Base-by-base conservation (phyloP, 306 rosid species). In the Corylus avellana region DNA sequence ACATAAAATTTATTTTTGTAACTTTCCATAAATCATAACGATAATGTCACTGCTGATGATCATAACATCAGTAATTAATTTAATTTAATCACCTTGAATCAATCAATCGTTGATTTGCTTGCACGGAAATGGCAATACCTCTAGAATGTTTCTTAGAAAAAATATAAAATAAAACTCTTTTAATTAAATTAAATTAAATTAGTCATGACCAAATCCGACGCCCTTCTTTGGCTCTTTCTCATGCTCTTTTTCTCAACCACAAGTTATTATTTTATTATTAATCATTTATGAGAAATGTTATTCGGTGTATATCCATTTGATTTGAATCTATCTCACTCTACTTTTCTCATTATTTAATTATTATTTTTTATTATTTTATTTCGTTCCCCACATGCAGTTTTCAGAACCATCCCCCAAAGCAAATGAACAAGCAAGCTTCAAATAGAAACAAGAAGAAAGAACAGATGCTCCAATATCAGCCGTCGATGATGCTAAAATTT, bases 341-440 rank as follows among this genome's bases (percentile, higher is more conserved):
- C 25, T 22, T 22, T 22, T 22, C 25, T 22, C 25, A 22, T 22
- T 22, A 22, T 29, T 29, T 1, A 29, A 29, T 29, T 29, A 29
- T 29, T 29, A 29, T 29, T 22, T 22, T 22, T 22, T 29, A 11
- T 16, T 10, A 2, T 49, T 27, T 25, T n/a, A 7, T 73, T 53
- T 20, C 1, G 1, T 42, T 7, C 42, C 32, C 10, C 18, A 44
- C 75, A 39, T 12, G 2, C 8, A 32, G 37, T 44, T 16, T 77
- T 11, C 5, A 18, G 77, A 78, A 75, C 51, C 70, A 20, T 1
- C 78, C 13, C 27, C 9, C 66, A 74, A 70, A 70, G 55, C 12
- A 18, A 72, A 8, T 20, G 13, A 48, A 13, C 0, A 42, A 8
- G 39, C 0, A 25, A 1, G 17, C 35, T 2, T 47, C 12, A 55